Percentiles rank a stretch among this genome's conserved stretches.
Evolutionary conservation across 805 yeast genomes (phyloP).

Genomic region (Candida sithepensis): DNA sequence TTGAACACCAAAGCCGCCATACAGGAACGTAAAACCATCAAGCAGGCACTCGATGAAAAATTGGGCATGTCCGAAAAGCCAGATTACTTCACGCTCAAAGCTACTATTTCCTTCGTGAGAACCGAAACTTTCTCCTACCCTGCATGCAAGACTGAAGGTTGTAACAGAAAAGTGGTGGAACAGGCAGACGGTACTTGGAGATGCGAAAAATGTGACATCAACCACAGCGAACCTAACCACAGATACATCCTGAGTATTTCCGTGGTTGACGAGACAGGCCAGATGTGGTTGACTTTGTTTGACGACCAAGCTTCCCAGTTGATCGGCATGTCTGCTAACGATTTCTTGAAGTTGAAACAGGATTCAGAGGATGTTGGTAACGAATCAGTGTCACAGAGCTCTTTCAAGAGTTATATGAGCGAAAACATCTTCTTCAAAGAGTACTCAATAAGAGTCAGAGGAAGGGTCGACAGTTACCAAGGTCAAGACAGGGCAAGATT

Average conservation of each 20-base stretch:
- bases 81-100: slow-evolving; percentile 75
- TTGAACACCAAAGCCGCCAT: slow-evolving; percentile 39
- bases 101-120: slow-evolving; percentile 65
- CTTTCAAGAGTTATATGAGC: slow-evolving; percentile 24
- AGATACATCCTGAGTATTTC: slow-evolving; percentile 77
- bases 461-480: slow-evolving; percentile 79
- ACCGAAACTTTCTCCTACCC: slow-evolving; percentile 84
- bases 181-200: slow-evolving; percentile 77
- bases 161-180: slow-evolving; percentile 82
- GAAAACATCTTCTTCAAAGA: slow-evolving; percentile 55
- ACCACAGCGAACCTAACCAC: slow-evolving; percentile 65
- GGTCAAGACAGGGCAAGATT: slow-evolving; percentile 75
- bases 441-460: slow-evolving; percentile 71
- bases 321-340: slow-evolving; percentile 59
- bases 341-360: slow-evolving; percentile 45
- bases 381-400: slow-evolving; percentile 44
- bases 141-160: slow-evolving; percentile 73
- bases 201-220: slow-evolving; percentile 85
- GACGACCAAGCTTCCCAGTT: slow-evolving; percentile 77
- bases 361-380: slow-evolving; percentile 34
- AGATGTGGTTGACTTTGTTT: slow-evolving; percentile 81
- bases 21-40: slow-evolving; percentile 60
- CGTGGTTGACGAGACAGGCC: slow-evolving; percentile 78
- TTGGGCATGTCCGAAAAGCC: slow-evolving; percentile 74
- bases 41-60: slow-evolving; percentile 60